Evolutionary conservation across 805 yeast genomes (phyloP).

Genomic region (Yamadazyma sp.): DNA sequence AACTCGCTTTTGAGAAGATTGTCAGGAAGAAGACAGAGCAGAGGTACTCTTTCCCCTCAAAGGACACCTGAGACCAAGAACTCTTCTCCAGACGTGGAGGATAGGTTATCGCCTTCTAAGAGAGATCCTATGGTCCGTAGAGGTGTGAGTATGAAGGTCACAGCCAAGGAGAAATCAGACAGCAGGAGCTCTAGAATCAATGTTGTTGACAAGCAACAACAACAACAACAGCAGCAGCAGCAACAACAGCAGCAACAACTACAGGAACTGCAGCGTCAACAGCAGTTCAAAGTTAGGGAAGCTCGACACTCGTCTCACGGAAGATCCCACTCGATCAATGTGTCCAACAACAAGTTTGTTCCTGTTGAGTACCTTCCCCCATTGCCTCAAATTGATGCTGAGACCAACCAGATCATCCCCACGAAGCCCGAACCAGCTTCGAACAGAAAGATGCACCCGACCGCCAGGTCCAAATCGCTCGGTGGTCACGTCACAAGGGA

Average conservation of each 20-base stretch:
- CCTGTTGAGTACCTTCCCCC: constrained; percentile 47
- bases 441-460: constrained; percentile 57
- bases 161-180: constrained; percentile 50
- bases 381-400: constrained; percentile 40
- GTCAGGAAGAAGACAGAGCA: constrained; percentile 29
- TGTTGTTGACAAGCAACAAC: constrained; percentile 9
- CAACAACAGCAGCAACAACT: constrained; percentile 4
- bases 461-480: constrained; percentile 84
- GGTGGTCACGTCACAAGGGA: constrained; percentile 74
- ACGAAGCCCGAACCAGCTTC: constrained; percentile 11
- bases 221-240: constrained; percentile 9
- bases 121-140: constrained; percentile 53
- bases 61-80: constrained; percentile 13
- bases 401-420: constrained; percentile 23
- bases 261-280: constrained; percentile 6
- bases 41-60: constrained; percentile 12
- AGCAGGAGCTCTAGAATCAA: constrained; percentile 11
- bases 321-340: constrained; percentile 32
- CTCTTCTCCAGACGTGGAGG: constrained; percentile 15
- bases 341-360: constrained; percentile 33
- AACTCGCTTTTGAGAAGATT: constrained; percentile 38
- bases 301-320: constrained; percentile 22
- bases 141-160: constrained; percentile 61
- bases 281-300: constrained; percentile 18
- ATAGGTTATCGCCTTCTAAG: constrained; percentile 16